Evolutionary conservation across 2,329 filamentous ascomycete species (phyloP).

Genomic region (Cucurbitaria berberidis): DNA sequence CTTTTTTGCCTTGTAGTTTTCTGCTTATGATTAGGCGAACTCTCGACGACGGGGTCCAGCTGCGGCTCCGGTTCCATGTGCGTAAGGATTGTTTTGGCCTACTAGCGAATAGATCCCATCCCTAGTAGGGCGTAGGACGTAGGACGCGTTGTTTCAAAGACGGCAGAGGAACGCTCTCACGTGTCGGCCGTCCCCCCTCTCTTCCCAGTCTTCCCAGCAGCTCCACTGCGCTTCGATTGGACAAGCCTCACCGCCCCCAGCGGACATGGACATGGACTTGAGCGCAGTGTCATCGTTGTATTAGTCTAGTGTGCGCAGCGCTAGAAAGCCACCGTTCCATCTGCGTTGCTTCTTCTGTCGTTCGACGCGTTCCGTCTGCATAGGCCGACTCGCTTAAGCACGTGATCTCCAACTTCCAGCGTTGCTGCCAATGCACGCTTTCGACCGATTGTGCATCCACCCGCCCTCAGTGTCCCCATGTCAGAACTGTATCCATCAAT

Average conservation of each 20-base stretch:
- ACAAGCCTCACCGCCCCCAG: too few relatives aligned
- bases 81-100: constrained; percentile 18
- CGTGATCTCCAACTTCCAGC: constrained; percentile 23
- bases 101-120: constrained; percentile 15
- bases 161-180: constrained; percentile 4
- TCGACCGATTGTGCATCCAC: constrained; percentile 28
- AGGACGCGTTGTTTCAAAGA: constrained; percentile 9
- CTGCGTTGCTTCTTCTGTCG: constrained; percentile 16
- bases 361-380: constrained; percentile 4
- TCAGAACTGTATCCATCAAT: constrained; percentile 84
- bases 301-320: background rate
- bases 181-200: constrained; percentile 1
- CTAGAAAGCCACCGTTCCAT: constrained; percentile 1
- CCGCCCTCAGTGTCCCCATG: constrained; percentile 59
- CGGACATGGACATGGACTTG: background rate
- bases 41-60: constrained; percentile 23
- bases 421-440: constrained; percentile 20
- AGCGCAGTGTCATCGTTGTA: background rate
- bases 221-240: too few relatives aligned
- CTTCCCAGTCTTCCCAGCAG: too few relatives aligned
- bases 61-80: constrained; percentile 20
- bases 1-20: too few relatives aligned
- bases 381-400: constrained; percentile 18
- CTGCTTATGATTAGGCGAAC: background rate
- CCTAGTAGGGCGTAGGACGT: too few relatives aligned